Conservation (phyloP, 129 eudicot species). For the Artemisia annua region DNA sequence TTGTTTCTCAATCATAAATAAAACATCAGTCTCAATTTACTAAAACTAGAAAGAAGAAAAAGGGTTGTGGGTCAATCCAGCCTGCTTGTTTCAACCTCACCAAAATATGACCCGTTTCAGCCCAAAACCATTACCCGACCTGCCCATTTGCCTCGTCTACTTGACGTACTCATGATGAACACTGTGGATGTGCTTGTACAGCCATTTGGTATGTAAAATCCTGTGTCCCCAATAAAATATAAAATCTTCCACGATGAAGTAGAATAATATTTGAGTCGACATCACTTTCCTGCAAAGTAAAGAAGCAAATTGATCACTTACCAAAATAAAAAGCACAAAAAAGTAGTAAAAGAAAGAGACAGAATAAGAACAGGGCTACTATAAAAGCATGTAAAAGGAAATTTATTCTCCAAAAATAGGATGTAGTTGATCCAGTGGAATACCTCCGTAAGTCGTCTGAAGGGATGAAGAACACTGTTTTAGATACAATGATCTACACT, state of each 20-base stretch:
- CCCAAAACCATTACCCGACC: background rate
- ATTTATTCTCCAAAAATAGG: slow-evolving; percentile 17
- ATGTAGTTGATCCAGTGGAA: background rate
- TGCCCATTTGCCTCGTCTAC: background rate
- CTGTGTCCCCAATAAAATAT: slow-evolving; percentile 99
- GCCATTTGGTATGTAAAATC: slow-evolving; percentile 94
- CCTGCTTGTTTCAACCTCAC: too few species aligned
- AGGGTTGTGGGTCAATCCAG: too few species aligned
- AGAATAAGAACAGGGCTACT: background rate
- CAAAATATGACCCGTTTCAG: background rate
- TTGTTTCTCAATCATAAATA: too few species aligned
- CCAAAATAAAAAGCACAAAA: slow-evolving; percentile 2
- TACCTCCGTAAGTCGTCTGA: background rate
- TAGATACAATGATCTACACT: slow-evolving; percentile 1
- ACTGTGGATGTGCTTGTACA: slow-evolving; percentile 95
- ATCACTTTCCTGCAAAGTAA: slow-evolving; percentile 76
- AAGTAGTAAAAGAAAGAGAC: background rate
- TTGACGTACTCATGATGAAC: slow-evolving; percentile 92
- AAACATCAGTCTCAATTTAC: too few species aligned
- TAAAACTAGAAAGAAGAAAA: too few species aligned
- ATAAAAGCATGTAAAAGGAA: slow-evolving; percentile 5
- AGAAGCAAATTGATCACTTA: slow-evolving; percentile 9
- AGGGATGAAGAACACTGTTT: too few species aligned
- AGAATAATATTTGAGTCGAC: slow-evolving; percentile 77
- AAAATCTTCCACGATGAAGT: slow-evolving; percentile 94